Evolutionary conservation across 2,329 filamentous ascomycete genomes (phyloP), one percentile per base, ranked within the genome.

Genomic region (Sarocladium kiliense): DNA sequence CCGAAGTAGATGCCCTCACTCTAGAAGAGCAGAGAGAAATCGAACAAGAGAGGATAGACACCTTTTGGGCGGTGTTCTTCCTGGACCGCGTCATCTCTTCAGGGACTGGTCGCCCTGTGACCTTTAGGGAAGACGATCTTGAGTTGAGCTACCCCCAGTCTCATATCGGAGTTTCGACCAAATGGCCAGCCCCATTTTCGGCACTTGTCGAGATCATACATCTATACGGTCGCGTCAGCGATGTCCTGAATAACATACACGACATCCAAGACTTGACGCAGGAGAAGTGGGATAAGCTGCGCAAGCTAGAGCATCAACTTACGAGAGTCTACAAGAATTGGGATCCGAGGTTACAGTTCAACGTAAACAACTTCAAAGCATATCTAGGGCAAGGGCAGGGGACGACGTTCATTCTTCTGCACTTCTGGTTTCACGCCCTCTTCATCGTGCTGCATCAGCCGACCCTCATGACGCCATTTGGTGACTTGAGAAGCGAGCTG

Each of bases 31-130:
- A 80, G 68, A 79, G 74, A 59, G 86, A 82, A 63, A 81, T 89
- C 3, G 90, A 95, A 62, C 84, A 91, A 59, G 91, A 95, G 65
- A 82, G 89, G 16, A 85, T 91, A 42, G 89, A 96, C 63, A 93
- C 91, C 0, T 91, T 96, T 61, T 96, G 91, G 91, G 86, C 89
- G 3, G 87, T 96, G 11, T 95, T 95, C 68, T 87, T 95, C 60
- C 79, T 96, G 1, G 91, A 96, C 64, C 81, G 91, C 19, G 87
- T 93, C 58, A 93, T 96, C 25, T 95, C 91, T 0, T 93, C 89
- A 0, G 91, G 91, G 0, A 94, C 90, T 0, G 91, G 91, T 10
- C 80, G 91, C 16, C 87, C 90, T 1, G 91, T 93, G 11, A 95
- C 90, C 0, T 78, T 96, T 27, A 84, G 87, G 50, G 89, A 95